Conservation (phyloP, 768 basidiomycete species). For the Mrakia frigida region DNA sequence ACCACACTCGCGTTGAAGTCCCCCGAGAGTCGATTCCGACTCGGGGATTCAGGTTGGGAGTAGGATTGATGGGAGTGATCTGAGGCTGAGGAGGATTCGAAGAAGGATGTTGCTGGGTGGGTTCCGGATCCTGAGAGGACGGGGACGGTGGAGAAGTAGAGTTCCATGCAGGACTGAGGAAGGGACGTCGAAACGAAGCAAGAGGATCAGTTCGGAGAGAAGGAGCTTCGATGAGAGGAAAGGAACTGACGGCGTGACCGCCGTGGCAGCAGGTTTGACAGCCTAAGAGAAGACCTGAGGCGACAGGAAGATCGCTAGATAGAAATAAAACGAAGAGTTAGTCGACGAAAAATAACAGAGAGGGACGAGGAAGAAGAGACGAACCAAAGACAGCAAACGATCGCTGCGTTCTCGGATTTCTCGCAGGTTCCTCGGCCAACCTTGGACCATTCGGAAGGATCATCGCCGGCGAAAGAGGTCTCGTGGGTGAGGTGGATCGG, state of each 20-base stretch:
- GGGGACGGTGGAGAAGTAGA: not conserved
- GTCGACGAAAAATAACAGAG: not conserved
- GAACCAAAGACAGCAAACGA: slow-evolving; percentile 27
- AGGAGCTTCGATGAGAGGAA: not conserved
- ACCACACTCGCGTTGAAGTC: not conserved
- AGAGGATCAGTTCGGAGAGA: not conserved
- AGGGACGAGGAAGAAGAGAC: not conserved
- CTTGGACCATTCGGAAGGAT: not conserved
- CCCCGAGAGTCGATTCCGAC: not conserved
- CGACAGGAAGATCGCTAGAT: slow-evolving; percentile 19
- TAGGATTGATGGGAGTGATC: slow-evolving; percentile 1
- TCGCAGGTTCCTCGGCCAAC: slow-evolving; percentile 14
- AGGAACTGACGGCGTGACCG: slow-evolving; percentile 11
- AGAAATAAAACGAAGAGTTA: not conserved
- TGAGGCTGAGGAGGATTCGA: not conserved
- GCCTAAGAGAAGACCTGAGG: slow-evolving; percentile 8
- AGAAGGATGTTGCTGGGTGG: too few species aligned
- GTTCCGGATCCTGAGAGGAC: not conserved
- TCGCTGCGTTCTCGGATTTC: slow-evolving; percentile 8
- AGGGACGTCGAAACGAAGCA: not conserved
- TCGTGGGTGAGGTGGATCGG: slow-evolving; percentile 21
- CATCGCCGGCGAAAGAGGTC: slow-evolving; percentile 13
- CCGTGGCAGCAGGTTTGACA: slow-evolving; percentile 27
- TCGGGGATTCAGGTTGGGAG: not conserved
- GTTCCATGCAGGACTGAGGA: slow-evolving; percentile 7